These are phyloP conservation scores for Kwoniella heveanensis DNA, from an alignment of 768 basidiomycete species.

Conservation along the genomic window DNA sequence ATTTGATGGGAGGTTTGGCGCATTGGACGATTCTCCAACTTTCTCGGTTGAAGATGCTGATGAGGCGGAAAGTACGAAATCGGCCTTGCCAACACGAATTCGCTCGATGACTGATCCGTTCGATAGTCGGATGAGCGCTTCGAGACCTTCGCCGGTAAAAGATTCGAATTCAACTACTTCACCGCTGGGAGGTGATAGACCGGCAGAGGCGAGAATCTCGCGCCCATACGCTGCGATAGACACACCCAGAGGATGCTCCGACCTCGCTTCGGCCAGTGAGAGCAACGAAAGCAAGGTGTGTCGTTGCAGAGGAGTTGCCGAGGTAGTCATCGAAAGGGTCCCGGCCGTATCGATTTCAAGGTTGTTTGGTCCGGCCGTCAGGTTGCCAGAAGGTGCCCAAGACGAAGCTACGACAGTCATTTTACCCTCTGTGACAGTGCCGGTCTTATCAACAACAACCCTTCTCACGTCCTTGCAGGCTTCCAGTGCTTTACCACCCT, in stretches of 20 bases:
- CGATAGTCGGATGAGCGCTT: constrained; percentile 65
- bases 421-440: constrained; percentile 95
- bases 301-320: constrained; percentile 46
- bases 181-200: constrained; percentile 61
- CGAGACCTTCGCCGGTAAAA: constrained; percentile 84
- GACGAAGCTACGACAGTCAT: constrained; percentile 73
- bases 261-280: constrained; percentile 81
- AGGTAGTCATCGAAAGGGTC: constrained; percentile 44
- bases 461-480: constrained; percentile 79
- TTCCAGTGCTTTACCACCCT: constrained; percentile 91
- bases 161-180: constrained; percentile 78
- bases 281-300: constrained; percentile 72
- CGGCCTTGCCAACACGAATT: constrained; percentile 70
- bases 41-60: constrained; percentile 22
- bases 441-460: constrained; percentile 94
- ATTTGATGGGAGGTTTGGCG: constrained; percentile 62
- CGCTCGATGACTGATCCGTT: constrained; percentile 49
- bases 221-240: constrained; percentile 80
- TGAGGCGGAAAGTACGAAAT: constrained; percentile 61
- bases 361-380: constrained; percentile 11
- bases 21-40: constrained; percentile 30
- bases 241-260: constrained; percentile 94
- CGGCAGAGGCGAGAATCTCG: constrained; percentile 47
- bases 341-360: constrained; percentile 42
- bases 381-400: constrained; percentile 62